Base-by-base conservation (phyloP, 2,329 filamentous ascomycete genomes). In the Colletotrichum tabaci region DNA sequence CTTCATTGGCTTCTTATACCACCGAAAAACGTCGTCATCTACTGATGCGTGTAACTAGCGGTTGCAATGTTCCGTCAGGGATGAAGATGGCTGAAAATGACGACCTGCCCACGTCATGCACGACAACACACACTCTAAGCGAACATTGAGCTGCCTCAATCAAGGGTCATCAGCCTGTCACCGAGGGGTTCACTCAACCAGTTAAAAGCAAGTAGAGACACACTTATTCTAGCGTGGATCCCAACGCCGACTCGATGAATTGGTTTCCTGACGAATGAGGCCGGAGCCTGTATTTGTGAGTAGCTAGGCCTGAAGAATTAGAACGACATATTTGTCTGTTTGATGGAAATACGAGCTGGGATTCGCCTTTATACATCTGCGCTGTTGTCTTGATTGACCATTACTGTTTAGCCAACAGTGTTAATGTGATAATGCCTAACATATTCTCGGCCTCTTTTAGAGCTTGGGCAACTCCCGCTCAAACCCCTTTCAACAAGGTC, bases 401-500 rank as follows among this genome's bases (percentile, higher is more conserved):
- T 81, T 13, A 81, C 70, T 79, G 81, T 82, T 21, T 78, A 75
- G 53, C 73, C 60, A 9, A 81, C 73, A 5, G 67, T 78, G 9
- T 77, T 73, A 10, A 74, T 47, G 53, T 80, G 9, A 77, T 72
- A 12, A 75, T 49, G 55, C 80, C 75, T 30, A 82, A 75, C 5
- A 79, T 76, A 38, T 77, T 74, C 53, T 79, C 75, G 0, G 79
- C 80, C 67, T 82, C 80, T 21, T 77, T 71, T 9, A 82, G 67
- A 2, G 80, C 78, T 70, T 83, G 78, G 18, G 73, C 71, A 40
- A 83, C 80, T 0, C 81, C 82, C 15, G 76, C 76, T 9, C 74
- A 75, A 75, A 2, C 82, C 82, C 30, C 82, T 73, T 53, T 75
- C 74, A 13, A 81, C 69, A 60, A 83, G 75, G 38, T 82, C 80